phyloP scores from a whole-genome alignment of 805 yeast genomes.

The Nakazawaea pomicola region DNA sequence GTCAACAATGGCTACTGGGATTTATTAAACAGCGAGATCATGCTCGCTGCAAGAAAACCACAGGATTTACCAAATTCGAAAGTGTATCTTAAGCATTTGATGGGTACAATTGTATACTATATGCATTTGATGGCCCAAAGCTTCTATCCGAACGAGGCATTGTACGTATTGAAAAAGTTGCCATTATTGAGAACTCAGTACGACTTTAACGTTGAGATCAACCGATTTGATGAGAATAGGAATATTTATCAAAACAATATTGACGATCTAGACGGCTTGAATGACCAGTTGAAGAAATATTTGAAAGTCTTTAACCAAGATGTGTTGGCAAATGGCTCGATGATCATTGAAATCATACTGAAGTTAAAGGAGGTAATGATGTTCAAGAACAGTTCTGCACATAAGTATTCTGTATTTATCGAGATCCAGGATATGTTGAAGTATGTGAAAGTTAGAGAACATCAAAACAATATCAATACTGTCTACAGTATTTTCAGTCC shows the following conservation, averaged over 20 bases:
- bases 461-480: not conserved
- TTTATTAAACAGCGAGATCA: conserved; percentile 10
- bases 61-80: conserved; percentile 1
- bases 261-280: not conserved
- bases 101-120: conserved; percentile 10
- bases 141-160: conserved; percentile 6
- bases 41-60: conserved; percentile 5
- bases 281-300: conserved; percentile 1
- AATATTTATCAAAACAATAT: conserved; percentile 4
- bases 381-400: not conserved
- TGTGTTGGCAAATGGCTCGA: conserved; percentile 3
- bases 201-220: not conserved
- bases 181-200: conserved; percentile 1
- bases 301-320: conserved; percentile 8
- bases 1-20: conserved; percentile 11
- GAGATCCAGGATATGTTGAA: conserved; percentile 6
- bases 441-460: conserved; percentile 4
- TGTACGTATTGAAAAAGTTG: conserved; percentile 9
- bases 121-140: conserved; percentile 6
- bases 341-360: conserved; percentile 1
- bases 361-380: conserved; percentile 6
- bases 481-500: conserved; percentile 3
- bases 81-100: conserved; percentile 7
- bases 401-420: conserved; percentile 2
- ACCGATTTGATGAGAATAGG: conserved; percentile 1